phyloP scores from a whole-genome alignment of 306 rosid genomes.

The Pterocarpus santalinus region DNA sequence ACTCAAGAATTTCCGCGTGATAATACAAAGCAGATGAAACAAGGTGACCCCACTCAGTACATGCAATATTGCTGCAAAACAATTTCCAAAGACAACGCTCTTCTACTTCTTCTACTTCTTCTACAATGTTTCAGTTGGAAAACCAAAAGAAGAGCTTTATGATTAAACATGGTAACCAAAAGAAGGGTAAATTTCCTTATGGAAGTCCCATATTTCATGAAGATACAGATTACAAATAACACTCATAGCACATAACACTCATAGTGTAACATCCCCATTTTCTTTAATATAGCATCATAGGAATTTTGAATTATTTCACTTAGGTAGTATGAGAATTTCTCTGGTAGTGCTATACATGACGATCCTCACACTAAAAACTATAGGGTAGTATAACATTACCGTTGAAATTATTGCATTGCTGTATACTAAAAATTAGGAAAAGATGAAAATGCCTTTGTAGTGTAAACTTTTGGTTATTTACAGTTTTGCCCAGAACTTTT shows the following conservation, averaged over 20 bases:
- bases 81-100: background rate
- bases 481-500: no score
- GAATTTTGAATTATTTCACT: no score
- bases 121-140: background rate
- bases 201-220: background rate
- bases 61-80: background rate
- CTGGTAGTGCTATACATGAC: no score
- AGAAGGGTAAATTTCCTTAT: conserved; percentile 26
- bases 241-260: background rate
- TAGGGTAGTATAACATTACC: no score
- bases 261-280: no score
- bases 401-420: no score
- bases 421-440: no score
- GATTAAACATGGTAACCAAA: conserved; percentile 6
- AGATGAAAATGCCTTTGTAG: no score
- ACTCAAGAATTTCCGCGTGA: background rate
- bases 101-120: background rate
- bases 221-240: background rate
- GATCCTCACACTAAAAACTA: no score
- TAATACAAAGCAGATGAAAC: background rate
- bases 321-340: no score
- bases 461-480: no score
- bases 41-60: conserved; percentile 14
- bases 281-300: no score
- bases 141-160: background rate